Conservation (phyloP, 768 basidiomycete genomes). For the Pulveroboletus sp. region DNA sequence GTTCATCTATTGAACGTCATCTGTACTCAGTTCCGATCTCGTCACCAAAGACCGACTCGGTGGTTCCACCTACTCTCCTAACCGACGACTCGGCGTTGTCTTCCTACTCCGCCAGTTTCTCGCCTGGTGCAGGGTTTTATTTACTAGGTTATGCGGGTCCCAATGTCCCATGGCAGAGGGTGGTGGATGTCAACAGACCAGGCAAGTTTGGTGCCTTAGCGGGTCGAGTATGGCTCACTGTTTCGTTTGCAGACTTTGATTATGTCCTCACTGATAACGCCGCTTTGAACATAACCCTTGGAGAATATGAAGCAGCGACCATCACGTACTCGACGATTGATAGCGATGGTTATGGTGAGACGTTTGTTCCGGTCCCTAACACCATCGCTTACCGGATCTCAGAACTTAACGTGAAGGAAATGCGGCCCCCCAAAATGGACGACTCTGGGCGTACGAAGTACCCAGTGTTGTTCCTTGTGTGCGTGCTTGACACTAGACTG, state of each 20-base stretch:
- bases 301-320: conserved; percentile 66
- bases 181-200: conserved; percentile 51
- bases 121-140: conserved; percentile 83
- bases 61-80: conserved; percentile 41
- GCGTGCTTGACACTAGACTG: conserved; percentile 6
- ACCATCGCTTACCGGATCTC: conserved; percentile 18
- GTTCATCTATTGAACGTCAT: conserved; percentile 79
- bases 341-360: conserved; percentile 73
- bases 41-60: conserved; percentile 30
- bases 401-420: conserved; percentile 90
- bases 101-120: conserved; percentile 69
- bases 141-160: conserved; percentile 77
- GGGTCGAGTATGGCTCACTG: not conserved
- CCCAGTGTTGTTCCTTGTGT: conserved; percentile 89
- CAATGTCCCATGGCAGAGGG: conserved; percentile 79
- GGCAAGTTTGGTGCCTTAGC: conserved; percentile 30
- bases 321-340: conserved; percentile 66
- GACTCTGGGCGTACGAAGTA: conserved; percentile 94
- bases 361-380: conserved; percentile 13
- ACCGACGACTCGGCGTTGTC: conserved; percentile 50
- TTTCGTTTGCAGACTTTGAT: conserved; percentile 45
- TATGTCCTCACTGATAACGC: conserved; percentile 71
- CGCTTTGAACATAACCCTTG: conserved; percentile 55
- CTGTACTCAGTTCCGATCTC: conserved; percentile 80
- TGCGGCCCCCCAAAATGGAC: conserved; percentile 90